Base-by-base conservation (phyloP, 768 basidiomycete species). In the Leccinum obscurum region DNA sequence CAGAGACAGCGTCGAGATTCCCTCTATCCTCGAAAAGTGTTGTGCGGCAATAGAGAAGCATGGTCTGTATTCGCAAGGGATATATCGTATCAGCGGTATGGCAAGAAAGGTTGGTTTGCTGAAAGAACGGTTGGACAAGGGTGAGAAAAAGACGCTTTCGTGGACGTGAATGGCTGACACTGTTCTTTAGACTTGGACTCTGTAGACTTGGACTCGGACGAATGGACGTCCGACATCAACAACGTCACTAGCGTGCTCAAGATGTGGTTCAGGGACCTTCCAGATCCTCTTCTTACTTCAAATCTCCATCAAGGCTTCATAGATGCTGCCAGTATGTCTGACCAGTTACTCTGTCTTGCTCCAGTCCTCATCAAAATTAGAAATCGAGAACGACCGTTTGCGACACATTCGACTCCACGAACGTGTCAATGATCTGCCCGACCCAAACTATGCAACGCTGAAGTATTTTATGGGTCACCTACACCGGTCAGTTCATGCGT, bases 391-490 rank as follows among this genome's bases (percentile, higher is more conserved):
- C 69, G 95, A 97, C 65, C 86, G 96, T 54, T 78, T 98, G 64
- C 85, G 96, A 60, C 96, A 98, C 68, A 98, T 99, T 64, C 86
- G 95, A 54, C 77, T 98, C 55, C 97, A 99, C 69, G 97, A 98
- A 71, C 87, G 95, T 51, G 95, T 99, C 51, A 99, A 99, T 68
- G 96, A 98, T 65, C 82, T 99, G 56, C 96, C 97, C 13, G 97
- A 99, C 76, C 85, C 97, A n/a, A 98, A 98, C 75, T 99, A 99
- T 69, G 93, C 97, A 2, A 96, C 96, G 1, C 80, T 98, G 54
- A 98, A 98, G 72, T 97, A 84, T 74, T 90, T 98, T 74, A 81
- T 99, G 80, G 94, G 92, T 13, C 97, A 99, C 77, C 78, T 99
- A 62, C 83, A 98, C 76, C 86, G 83, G 95, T 96, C 65, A 58